Evolutionary conservation across 352 stramenopile genomes (phyloP), one percentile per base, ranked within the genome.

Genomic region (Phytophthora pini): DNA sequence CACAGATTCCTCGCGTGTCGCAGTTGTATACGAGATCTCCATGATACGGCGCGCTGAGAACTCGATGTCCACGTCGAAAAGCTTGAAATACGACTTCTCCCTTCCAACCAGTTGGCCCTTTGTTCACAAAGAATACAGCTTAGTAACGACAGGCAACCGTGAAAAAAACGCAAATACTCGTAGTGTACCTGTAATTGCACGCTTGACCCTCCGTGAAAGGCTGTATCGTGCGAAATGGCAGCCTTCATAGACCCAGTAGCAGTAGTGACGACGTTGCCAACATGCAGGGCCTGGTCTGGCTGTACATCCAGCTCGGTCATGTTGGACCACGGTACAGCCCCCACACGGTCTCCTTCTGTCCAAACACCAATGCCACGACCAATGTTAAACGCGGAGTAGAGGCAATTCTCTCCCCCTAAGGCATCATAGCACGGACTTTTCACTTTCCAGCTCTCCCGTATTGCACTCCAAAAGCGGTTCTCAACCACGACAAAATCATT

Each of bases 11-110:
- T 70, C 52, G 1, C 64, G 63, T 44, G 61, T 57, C n/a, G 56
- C 56, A 48, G 56, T 76, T 4, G 74, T 82, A 50, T 77, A 82
- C 38, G 68, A 76, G 36, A 82, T 63, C 51, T 79, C 62, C 49
- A 76, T 70, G 43, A 79, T 56, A 10, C 66, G 70, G 40, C 70
- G 67, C 38, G 70, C 54, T 11, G 67, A 77, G 10, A 82, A 74
- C 53, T 70, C 74, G 24, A 82, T 72, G 34, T 82, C 74, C 8
- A 73, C 67, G 20, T 79, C 74, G 22, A 73, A 79, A 40, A 82
- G 70, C 56, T 82, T 82, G 32, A 79, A 73, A 53, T 79, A 82
- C 22, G 61, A 57, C 17, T 79, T 79, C 44, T 79, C 70, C 2
- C 55, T 61, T 13, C 59, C 60, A 40, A 54, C 31, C 57, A 79